Evolutionary conservation across 768 basidiomycete species (phyloP).

Genomic region (Scleroderma bovista): DNA sequence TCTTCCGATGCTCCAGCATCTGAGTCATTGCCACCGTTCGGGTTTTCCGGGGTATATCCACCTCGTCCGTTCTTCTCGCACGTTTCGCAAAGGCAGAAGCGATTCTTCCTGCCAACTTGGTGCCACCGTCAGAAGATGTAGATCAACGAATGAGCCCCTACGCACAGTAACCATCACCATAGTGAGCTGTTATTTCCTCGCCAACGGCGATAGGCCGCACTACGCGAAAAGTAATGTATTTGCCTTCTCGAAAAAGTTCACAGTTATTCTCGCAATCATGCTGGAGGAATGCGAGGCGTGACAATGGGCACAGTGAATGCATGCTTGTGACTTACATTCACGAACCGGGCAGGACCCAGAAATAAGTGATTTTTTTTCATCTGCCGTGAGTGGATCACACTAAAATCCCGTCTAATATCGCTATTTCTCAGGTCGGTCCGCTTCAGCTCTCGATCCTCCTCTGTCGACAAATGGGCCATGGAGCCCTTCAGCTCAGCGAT

Average conservation of each 20-base stretch:
- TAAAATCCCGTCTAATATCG: constrained; percentile 82
- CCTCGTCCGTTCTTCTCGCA: constrained; percentile 74
- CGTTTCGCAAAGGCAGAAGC: constrained; percentile 80
- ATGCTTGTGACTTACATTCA: constrained; percentile 58
- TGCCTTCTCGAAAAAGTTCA: constrained; percentile 82
- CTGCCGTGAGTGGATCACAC: constrained; percentile 86
- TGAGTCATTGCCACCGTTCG: constrained; percentile 46
- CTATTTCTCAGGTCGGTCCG: constrained; percentile 64
- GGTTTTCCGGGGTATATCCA: constrained; percentile 58
- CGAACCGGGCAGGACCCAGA: constrained; percentile 87
- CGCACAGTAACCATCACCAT: constrained; percentile 88
- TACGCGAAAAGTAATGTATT: constrained; percentile 85
- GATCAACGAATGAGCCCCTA: constrained; percentile 22
- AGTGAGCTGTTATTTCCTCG: constrained; percentile 87
- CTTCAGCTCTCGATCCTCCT: constrained; percentile 83
- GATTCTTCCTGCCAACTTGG: constrained; percentile 60
- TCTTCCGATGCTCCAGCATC: constrained; percentile 36
- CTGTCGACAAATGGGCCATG: constrained; percentile 82
- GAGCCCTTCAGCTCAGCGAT: constrained; percentile 87
- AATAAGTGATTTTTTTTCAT: constrained; percentile 92
- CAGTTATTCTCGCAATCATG: constrained; percentile 90
- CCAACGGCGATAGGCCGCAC: constrained; percentile 72
- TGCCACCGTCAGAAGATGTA: constrained; percentile 25
- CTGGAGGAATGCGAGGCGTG: constrained; percentile 35
- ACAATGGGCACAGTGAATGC: not conserved